A percentile compares a stretch with the other conserved stretches of the same genome.
Evolutionary conservation across 805 yeast genomes (phyloP).

Genomic region (Isabelozyma pseudorhagii): DNA sequence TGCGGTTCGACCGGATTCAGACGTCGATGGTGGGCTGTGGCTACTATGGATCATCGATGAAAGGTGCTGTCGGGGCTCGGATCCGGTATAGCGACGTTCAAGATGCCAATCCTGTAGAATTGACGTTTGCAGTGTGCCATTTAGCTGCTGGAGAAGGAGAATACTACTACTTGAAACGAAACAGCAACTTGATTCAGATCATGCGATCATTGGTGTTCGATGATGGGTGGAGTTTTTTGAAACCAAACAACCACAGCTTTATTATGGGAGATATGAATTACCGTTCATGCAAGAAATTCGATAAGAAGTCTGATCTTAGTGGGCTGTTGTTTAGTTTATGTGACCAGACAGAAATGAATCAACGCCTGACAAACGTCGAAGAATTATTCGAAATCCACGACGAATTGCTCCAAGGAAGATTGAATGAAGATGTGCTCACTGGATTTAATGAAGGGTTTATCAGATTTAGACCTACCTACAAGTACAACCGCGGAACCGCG

Average conservation of each 20-base stretch:
- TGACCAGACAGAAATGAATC: conserved; percentile 12
- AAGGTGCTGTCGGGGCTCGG: conserved; percentile 71
- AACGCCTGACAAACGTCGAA: conserved; percentile 7
- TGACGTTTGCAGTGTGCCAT: conserved; percentile 71
- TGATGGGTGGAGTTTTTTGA: conserved; percentile 52
- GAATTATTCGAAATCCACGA: conserved; percentile 36
- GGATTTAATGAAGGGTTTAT: conserved; percentile 70
- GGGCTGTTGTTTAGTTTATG: conserved; percentile 21
- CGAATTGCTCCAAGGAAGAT: conserved; percentile 46
- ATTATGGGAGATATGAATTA: conserved; percentile 86
- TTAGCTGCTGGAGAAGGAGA: conserved; percentile 77
- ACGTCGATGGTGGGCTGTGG: conserved; percentile 52
- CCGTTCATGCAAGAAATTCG: conserved; percentile 42
- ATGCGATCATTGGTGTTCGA: conserved; percentile 55
- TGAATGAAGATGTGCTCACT: conserved; percentile 45
- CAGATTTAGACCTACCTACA: conserved; percentile 76
- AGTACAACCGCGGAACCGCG: conserved; percentile 52
- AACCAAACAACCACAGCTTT: conserved; percentile 58
- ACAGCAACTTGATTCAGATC: conserved; percentile 48
- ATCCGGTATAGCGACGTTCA: conserved; percentile 28
- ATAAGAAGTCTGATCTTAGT: conserved; percentile 6
- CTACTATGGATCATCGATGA: conserved; percentile 55
- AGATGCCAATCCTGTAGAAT: conserved; percentile 22
- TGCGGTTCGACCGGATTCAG: conserved; percentile 23
- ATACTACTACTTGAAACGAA: conserved; percentile 44